Conservation (phyloP, 1,284 basidiomycete genomes). For the Trichosporon ovoides region DNA sequence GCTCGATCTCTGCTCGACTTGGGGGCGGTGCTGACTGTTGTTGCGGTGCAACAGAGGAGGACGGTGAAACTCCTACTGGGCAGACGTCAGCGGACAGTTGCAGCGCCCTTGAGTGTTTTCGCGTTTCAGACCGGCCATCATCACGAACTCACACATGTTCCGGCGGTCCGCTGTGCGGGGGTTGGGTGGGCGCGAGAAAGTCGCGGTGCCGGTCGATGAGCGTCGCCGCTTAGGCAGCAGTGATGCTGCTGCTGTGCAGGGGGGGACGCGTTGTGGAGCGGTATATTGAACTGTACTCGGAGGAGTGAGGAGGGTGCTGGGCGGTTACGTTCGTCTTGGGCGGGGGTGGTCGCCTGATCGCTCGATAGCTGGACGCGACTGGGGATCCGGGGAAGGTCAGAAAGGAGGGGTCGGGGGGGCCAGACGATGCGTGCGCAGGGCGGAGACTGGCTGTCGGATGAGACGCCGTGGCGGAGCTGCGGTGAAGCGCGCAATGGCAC, state of each 20-base stretch:
- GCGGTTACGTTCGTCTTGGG: neutral
- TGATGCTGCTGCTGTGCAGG: neutral
- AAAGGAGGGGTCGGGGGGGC: neutral
- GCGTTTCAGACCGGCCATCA: neutral
- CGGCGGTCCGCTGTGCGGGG: neutral
- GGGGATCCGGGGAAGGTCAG: neutral
- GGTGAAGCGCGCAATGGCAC: neutral
- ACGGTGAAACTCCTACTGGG: neutral
- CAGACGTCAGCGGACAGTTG: too few species aligned
- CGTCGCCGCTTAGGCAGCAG: neutral
- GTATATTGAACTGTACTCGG: neutral
- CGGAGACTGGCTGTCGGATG: neutral
- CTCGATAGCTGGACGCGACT: neutral
- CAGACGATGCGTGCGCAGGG: neutral
- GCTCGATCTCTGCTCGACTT: constrained; percentile 74
- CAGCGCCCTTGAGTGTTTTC: neutral
- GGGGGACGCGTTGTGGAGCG: neutral
- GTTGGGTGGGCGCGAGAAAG: neutral
- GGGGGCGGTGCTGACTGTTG: constrained; percentile 59
- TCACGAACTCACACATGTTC: neutral
- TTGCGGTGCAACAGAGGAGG: constrained; percentile 1
- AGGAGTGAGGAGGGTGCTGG: neutral
- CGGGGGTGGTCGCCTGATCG: neutral
- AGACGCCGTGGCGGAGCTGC: neutral
- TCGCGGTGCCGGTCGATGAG: neutral